Evolutionary conservation across 176 grass and related monocot genomes (phyloP).

Genomic region (Avena eriantha): DNA sequence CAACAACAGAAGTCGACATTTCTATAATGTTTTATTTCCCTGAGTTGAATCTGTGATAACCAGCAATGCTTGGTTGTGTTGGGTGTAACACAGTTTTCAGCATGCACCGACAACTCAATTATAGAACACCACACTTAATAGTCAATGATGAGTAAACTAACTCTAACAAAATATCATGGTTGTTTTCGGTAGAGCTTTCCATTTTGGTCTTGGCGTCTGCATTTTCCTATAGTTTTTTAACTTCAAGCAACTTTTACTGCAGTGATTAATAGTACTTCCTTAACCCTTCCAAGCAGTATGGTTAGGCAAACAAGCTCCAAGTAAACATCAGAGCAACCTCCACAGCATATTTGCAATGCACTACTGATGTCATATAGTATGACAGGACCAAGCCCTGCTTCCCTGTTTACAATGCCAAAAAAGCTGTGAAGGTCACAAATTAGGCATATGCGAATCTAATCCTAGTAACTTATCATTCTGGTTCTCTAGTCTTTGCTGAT

Average conservation of each 20-base stretch:
- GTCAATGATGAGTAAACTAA: background rate
- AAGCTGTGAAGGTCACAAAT: background rate
- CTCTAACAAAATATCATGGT: background rate
- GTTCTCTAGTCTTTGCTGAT: background rate
- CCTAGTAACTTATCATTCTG: background rate
- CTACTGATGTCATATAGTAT: background rate
- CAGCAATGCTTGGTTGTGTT: background rate
- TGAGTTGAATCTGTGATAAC: background rate
- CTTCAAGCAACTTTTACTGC: background rate
- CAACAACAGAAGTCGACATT: background rate
- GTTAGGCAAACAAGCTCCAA: background rate
- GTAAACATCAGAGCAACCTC: background rate
- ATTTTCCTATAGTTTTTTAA: background rate
- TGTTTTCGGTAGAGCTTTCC: background rate
- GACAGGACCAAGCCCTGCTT: background rate
- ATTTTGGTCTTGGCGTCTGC: background rate
- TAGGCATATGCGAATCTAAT: background rate
- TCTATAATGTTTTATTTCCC: background rate
- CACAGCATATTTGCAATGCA: background rate
- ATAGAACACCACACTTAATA: background rate
- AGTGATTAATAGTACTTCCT: background rate
- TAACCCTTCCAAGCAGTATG: background rate
- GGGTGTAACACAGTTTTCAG: slow-evolving; percentile 1
- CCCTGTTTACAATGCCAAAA: background rate
- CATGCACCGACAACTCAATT: background rate